These are phyloP conservation scores for Suillus hirtellus DNA, from an alignment of 768 basidiomycete species.

Conservation along the genomic window DNA sequence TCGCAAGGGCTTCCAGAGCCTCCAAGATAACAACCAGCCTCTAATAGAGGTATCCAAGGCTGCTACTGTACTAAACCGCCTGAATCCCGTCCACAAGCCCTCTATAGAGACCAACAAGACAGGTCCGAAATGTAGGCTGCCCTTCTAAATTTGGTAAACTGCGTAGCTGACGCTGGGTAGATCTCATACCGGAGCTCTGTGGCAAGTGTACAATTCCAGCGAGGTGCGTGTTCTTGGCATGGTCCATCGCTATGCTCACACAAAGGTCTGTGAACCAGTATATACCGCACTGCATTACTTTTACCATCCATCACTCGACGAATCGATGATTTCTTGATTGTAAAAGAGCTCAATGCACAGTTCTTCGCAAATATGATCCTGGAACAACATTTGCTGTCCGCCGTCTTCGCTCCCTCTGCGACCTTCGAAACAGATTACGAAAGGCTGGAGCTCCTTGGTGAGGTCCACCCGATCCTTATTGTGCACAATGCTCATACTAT, in stretches of 20 bases:
- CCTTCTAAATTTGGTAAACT: conserved; percentile 18
- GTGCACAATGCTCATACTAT: neutral
- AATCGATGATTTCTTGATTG: conserved; percentile 73
- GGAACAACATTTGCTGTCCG: conserved; percentile 60
- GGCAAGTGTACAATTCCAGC: conserved; percentile 70
- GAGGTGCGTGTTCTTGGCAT: conserved; percentile 44
- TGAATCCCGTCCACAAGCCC: conserved; percentile 55
- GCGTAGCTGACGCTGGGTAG: conserved; percentile 42
- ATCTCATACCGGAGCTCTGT: conserved; percentile 83
- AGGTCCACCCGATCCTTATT: conserved; percentile 15
- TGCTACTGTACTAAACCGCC: conserved; percentile 51
- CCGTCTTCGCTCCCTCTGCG: conserved; percentile 71
- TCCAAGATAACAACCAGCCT: conserved; percentile 65
- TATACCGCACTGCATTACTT: conserved; percentile 64
- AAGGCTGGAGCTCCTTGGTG: conserved; percentile 81
- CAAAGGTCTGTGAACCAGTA: conserved; percentile 41
- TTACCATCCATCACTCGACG: conserved; percentile 74
- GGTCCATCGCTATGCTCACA: neutral
- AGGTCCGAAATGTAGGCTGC: conserved; percentile 59
- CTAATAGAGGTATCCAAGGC: conserved; percentile 67
- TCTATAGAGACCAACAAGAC: conserved; percentile 37
- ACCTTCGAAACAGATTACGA: conserved; percentile 78
- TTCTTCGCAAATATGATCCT: conserved; percentile 64
- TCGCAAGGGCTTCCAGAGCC: conserved; percentile 60
- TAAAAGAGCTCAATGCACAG: conserved; percentile 74